These are phyloP conservation scores for Lactifluus echinatus DNA, from an alignment of 768 basidiomycete species.

Conservation along the genomic window DNA sequence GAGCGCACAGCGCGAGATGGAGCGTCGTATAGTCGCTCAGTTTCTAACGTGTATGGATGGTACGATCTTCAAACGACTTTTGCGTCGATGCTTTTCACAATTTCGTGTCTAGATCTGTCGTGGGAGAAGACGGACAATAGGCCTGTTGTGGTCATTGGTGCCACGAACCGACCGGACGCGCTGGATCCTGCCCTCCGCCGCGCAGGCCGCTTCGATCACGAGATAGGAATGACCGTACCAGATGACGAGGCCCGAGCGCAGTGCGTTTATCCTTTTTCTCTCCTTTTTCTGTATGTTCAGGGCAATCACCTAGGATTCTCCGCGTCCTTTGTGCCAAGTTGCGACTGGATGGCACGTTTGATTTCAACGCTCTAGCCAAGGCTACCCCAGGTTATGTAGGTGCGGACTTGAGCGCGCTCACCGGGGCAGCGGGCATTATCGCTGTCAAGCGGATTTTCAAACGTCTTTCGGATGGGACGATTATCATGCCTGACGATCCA, in stretches of 20 bases:
- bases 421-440: constrained; percentile 89
- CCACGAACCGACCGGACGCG: constrained; percentile 93
- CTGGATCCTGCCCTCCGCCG: constrained; percentile 88
- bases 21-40: constrained; percentile 93
- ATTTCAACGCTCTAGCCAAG: constrained; percentile 79
- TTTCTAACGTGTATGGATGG: constrained; percentile 99
- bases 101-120: constrained; percentile 59
- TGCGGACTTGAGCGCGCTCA: constrained; percentile 84
- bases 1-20: constrained; percentile 98
- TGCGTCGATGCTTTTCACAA: neutral
- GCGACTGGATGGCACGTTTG: constrained; percentile 78
- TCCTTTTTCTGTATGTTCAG: neutral
- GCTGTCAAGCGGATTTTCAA: constrained; percentile 96
- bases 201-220: constrained; percentile 94
- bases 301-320: constrained; percentile 53
- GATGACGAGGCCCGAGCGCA: constrained; percentile 84
- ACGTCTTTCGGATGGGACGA: constrained; percentile 48
- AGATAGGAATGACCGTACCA: constrained; percentile 96
- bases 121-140: constrained; percentile 93
- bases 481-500: constrained; percentile 41
- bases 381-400: constrained; percentile 97
- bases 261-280: constrained; percentile 37
- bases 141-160: constrained; percentile 90
- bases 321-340: constrained; percentile 79
- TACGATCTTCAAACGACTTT: constrained; percentile 29